These are phyloP conservation scores for Gautieria morchelliformis DNA, from an alignment of 768 basidiomycete species.

Conservation along the genomic window DNA sequence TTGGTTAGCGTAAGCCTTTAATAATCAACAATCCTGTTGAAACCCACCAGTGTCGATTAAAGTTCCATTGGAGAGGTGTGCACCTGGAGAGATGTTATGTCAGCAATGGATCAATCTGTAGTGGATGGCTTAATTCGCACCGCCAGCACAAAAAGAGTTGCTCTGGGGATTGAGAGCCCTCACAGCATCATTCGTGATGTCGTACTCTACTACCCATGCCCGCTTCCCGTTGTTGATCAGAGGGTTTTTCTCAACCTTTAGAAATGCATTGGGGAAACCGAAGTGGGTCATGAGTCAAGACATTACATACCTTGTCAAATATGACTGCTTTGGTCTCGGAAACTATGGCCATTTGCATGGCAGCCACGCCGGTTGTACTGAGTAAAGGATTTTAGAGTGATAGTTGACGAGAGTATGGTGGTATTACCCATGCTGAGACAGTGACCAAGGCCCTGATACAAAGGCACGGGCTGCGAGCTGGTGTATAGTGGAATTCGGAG, in stretches of 20 bases:
- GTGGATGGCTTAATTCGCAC: background rate
- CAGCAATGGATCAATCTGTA: background rate
- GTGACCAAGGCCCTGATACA: background rate
- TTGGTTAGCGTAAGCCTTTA: background rate
- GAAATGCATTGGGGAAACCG: background rate
- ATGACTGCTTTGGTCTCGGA: constrained; percentile 7
- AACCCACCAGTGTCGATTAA: constrained; percentile 3
- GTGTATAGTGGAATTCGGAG: background rate
- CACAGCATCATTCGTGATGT: background rate
- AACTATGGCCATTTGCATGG: constrained; percentile 3
- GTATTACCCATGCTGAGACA: background rate
- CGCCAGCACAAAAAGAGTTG: constrained; percentile 8
- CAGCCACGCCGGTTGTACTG: constrained; percentile 5
- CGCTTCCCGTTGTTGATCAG: background rate
- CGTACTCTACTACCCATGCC: constrained; percentile 7
- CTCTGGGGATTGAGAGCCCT: constrained; percentile 2
- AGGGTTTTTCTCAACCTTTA: constrained; percentile 8
- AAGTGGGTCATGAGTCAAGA: background rate
- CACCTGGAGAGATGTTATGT: background rate
- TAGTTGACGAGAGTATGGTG: background rate
- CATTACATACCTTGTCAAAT: constrained; percentile 1
- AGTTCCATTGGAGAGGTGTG: constrained; percentile 7
- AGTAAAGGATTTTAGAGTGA: background rate
- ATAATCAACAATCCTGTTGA: background rate
- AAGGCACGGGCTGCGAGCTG: background rate